Base-by-base conservation (phyloP, 2,329 filamentous ascomycete species). In the Xylariaceae sp. region DNA sequence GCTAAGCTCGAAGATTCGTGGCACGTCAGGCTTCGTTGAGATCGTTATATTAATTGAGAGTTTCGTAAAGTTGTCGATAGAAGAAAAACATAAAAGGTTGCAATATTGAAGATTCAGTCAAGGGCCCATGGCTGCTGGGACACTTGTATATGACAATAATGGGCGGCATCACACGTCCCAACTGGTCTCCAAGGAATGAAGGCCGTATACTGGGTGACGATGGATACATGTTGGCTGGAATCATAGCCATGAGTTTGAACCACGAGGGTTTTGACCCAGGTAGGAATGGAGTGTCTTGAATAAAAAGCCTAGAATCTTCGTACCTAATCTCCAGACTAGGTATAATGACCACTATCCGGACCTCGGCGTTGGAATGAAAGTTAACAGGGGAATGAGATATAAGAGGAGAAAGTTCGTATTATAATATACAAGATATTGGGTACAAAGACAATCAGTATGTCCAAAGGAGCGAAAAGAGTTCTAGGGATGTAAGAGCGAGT, bases 221-320 rank as follows among this genome's bases (percentile, higher is more conserved):
- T 35, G 50, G 50, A 47, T 40, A 60, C 58, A 58, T 33, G 42
- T 10, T 37, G 33, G 21, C 32, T 24, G 50, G 39, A 33, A 24
- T 35, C 23, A 50, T 40, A 26, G 45, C 24, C 37, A 57, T 40
- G 53, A 58, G 49, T 45, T 27, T 56, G 42, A 48, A 41, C 36
- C 47, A 57, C 44, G 50, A 60, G 49, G n/a, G 37, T 27, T n/a
- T 45, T 54, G 53, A 40, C 8, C 41, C 27, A 30, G 37, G 40
- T 51, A 55, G 57, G 64, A 68, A 68, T 68, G 66, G 18, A 30
- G 20, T 67, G 66, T 68, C 66, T 68, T 57, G 40, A 50, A 61
- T 46, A 46, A 30, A 39, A 40, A 26, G n/a, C n/a, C 42, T 30
- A 42, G 43, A 50, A 35, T 37, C 52, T 48, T 45, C 50, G n/a